Conservation (phyloP, 345 rosid genomes). For the Melastoma malabathricum region DNA sequence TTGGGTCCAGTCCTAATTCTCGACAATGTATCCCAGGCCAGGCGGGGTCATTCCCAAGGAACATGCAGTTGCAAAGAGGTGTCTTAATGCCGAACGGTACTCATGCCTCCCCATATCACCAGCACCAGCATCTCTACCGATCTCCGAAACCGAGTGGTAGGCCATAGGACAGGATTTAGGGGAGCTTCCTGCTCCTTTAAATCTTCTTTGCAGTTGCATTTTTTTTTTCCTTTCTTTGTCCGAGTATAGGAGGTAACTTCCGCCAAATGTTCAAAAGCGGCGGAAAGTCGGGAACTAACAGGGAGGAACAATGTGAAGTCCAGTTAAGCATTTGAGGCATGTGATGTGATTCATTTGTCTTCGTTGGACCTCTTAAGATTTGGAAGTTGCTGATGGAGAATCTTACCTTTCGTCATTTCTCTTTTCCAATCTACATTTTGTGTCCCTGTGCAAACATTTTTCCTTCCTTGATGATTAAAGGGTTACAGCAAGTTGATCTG, state of each 20-base stretch:
- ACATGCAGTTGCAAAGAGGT: slow-evolving; percentile 14
- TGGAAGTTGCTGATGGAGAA: too few species aligned
- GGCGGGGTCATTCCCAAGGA: slow-evolving; percentile 10
- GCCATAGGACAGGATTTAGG: slow-evolving; percentile 16
- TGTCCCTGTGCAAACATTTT: too few species aligned
- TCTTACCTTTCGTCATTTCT: not conserved
- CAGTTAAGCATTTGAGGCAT: too few species aligned
- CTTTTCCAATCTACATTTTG: too few species aligned
- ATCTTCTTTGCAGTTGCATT: slow-evolving; percentile 7
- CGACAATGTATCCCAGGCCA: slow-evolving; percentile 12
- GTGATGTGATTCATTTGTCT: too few species aligned
- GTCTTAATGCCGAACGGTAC: slow-evolving; percentile 61
- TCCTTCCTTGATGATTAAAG: too few species aligned
- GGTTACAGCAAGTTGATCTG: not conserved
- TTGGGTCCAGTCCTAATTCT: slow-evolving; percentile 9
- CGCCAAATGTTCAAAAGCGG: too few species aligned
- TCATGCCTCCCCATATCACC: slow-evolving; percentile 58
- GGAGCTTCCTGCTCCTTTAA: not conserved
- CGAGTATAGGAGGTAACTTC: slow-evolving; percentile 9
- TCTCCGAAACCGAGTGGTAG: slow-evolving; percentile 66
- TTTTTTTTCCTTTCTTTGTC: slow-evolving; percentile 6
- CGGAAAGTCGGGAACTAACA: not conserved
- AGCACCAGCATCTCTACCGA: slow-evolving; percentile 30
- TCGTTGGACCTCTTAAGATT: too few species aligned
- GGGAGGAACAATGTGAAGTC: too few species aligned